phyloP scores from a whole-genome alignment of 805 yeast species.

The Wickerhamiella hasegawae region DNA sequence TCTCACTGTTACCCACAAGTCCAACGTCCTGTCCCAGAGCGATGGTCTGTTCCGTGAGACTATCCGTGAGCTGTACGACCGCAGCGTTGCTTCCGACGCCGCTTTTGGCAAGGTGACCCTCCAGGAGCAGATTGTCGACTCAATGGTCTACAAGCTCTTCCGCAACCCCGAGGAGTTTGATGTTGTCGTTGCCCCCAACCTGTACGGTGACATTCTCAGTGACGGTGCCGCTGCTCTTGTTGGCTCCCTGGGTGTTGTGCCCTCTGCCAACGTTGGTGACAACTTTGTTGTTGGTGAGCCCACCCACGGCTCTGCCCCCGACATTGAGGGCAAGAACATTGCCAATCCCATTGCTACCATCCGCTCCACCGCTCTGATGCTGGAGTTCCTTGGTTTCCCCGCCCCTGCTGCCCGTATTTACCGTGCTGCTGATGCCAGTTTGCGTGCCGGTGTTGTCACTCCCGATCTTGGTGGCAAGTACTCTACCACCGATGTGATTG shows the following conservation, averaged over 20 bases:
- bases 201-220: slow-evolving; percentile 91
- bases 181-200: slow-evolving; percentile 96
- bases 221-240: slow-evolving; percentile 98
- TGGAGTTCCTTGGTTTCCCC: slow-evolving; percentile 87
- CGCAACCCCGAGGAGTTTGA: slow-evolving; percentile 96
- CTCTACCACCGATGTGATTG: slow-evolving; percentile 72
- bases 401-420: slow-evolving; percentile 85
- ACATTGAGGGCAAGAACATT: slow-evolving; percentile 88
- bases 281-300: slow-evolving; percentile 96
- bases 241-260: slow-evolving; percentile 95
- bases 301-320: slow-evolving; percentile 98
- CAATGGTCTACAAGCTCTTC: slow-evolving; percentile 98
- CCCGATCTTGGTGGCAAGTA: slow-evolving; percentile 93
- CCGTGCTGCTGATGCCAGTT: slow-evolving; percentile 86
- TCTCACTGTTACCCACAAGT: slow-evolving; percentile 89
- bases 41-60: slow-evolving; percentile 96
- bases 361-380: slow-evolving; percentile 92
- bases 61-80: slow-evolving; percentile 40
- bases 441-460: slow-evolving; percentile 64
- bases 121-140: slow-evolving; percentile 95
- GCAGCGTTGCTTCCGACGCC: slow-evolving; percentile 4
- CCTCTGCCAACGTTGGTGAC: slow-evolving; percentile 96
- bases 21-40: slow-evolving; percentile 79
- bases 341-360: slow-evolving; percentile 91
- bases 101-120: slow-evolving; percentile 42